Evolutionary conservation across 1,139 yeast species (phyloP).

Genomic region (Nadsonia commutata): DNA sequence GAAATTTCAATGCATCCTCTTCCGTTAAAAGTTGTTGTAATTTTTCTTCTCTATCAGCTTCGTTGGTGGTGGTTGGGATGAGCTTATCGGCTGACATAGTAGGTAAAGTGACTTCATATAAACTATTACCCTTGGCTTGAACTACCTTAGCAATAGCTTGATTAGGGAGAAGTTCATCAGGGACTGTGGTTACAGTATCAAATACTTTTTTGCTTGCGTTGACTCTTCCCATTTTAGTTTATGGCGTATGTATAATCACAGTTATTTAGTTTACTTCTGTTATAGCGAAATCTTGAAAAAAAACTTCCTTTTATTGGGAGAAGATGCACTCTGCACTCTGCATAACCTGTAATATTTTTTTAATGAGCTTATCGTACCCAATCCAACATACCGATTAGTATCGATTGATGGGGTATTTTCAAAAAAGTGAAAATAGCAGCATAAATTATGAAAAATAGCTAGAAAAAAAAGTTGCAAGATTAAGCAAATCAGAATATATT

Average conservation of each 20-base stretch:
- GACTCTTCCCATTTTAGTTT: conserved; percentile 13
- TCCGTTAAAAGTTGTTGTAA: background rate
- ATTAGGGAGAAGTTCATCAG: conserved; percentile 15
- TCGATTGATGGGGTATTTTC: too few relatives aligned
- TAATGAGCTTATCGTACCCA: too few relatives aligned
- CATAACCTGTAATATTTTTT: too few relatives aligned
- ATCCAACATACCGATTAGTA: too few relatives aligned
- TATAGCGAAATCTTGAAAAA: too few relatives aligned
- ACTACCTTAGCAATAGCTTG: conserved; percentile 21
- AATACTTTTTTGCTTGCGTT: conserved; percentile 15
- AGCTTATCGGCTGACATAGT: conserved; percentile 10
- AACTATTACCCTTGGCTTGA: conserved; percentile 21
- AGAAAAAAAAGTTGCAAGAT: too few relatives aligned
- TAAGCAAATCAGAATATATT: background rate
- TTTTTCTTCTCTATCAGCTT: conserved; percentile 1
- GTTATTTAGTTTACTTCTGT: too few relatives aligned
- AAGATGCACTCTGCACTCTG: too few relatives aligned
- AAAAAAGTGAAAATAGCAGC: too few relatives aligned
- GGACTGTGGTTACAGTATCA: conserved; percentile 20
- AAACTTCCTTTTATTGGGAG: too few relatives aligned
- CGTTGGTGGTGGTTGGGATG: conserved; percentile 6
- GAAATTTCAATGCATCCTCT: conserved; percentile 8
- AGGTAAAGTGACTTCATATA: conserved; percentile 21
- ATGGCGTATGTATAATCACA: too few relatives aligned
- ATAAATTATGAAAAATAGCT: too few relatives aligned